Conservation (phyloP, 306 rosid species). For the Abrus precatorius region DNA sequence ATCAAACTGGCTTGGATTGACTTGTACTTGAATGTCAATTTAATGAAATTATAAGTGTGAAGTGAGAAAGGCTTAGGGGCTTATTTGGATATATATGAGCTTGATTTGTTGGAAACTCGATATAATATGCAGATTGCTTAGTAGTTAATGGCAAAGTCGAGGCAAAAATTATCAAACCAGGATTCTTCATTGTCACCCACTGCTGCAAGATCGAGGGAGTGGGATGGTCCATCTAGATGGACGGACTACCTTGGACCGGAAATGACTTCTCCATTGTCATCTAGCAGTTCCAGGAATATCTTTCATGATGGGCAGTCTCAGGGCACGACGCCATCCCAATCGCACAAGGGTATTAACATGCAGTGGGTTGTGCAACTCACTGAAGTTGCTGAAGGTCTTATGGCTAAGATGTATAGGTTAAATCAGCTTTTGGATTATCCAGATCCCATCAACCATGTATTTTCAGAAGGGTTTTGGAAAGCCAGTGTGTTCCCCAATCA, state of each 20-base stretch:
- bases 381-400: conserved; percentile 95
- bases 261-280: conserved; percentile 67
- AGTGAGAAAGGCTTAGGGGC: conserved; percentile 24
- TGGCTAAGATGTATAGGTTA: conserved; percentile 97
- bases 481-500: conserved; percentile 88
- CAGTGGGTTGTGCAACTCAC: conserved; percentile 94
- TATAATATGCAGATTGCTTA: conserved; percentile 54
- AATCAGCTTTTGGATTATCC: conserved; percentile 98
- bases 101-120: conserved; percentile 49
- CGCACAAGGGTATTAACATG: conserved; percentile 83
- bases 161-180: conserved; percentile 67
- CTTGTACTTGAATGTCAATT: background rate
- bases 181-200: conserved; percentile 87
- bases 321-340: conserved; percentile 66
- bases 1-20: conserved; percentile 17
- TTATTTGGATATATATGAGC: conserved; percentile 15
- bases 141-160: conserved; percentile 75
- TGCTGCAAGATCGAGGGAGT: conserved; percentile 76
- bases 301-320: conserved; percentile 75
- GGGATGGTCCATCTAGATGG: conserved; percentile 95
- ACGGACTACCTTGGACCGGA: conserved; percentile 88
- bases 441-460: conserved; percentile 79
- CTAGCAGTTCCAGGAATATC: conserved; percentile 70
- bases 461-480: conserved; percentile 95
- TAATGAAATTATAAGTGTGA: background rate